A percentile compares a stretch with the other conserved stretches of the same genome.
These are phyloP conservation scores for Sutorius eximius DNA, from an alignment of 1,284 basidiomycete genomes.

Conservation along the genomic window DNA sequence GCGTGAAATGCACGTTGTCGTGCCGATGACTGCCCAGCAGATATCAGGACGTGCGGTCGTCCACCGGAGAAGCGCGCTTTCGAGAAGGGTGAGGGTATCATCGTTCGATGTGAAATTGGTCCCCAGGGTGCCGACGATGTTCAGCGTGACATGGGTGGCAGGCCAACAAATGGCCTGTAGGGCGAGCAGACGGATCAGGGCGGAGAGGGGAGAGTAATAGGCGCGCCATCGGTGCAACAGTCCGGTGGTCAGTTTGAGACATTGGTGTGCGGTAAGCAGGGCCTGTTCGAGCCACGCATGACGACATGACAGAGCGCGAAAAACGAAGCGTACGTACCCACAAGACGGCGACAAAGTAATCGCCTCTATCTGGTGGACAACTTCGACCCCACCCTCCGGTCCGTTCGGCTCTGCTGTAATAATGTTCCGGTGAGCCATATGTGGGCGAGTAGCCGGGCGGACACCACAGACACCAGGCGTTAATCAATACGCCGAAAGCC, in stretches of 20 bases:
- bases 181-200: constrained; percentile 79
- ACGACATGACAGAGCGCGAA: neutral
- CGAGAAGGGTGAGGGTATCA: constrained; percentile 22
- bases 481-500: constrained; percentile 60
- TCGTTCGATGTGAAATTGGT: constrained; percentile 20
- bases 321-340: constrained; percentile 52
- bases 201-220: constrained; percentile 78
- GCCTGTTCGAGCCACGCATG: constrained; percentile 42
- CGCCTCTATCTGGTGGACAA: constrained; percentile 48
- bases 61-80: constrained; percentile 32
- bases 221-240: constrained; percentile 78
- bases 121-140: constrained; percentile 51
- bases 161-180: constrained; percentile 89
- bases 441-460: constrained; percentile 38
- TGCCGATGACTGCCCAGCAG: constrained; percentile 80
- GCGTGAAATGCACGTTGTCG: constrained; percentile 73
- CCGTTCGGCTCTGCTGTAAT: neutral
- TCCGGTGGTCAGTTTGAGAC: constrained; percentile 75
- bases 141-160: constrained; percentile 76
- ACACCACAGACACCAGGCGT: constrained; percentile 49
- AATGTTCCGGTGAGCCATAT: constrained; percentile 11
- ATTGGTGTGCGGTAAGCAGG: constrained; percentile 79
- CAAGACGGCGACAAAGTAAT: constrained; percentile 61
- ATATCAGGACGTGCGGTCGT: constrained; percentile 56
- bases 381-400: constrained; percentile 19